These are phyloP conservation scores for Chlamydomonas sp. DNA, from an alignment of 139 green algal genomes.

Conservation along the genomic window DNA sequence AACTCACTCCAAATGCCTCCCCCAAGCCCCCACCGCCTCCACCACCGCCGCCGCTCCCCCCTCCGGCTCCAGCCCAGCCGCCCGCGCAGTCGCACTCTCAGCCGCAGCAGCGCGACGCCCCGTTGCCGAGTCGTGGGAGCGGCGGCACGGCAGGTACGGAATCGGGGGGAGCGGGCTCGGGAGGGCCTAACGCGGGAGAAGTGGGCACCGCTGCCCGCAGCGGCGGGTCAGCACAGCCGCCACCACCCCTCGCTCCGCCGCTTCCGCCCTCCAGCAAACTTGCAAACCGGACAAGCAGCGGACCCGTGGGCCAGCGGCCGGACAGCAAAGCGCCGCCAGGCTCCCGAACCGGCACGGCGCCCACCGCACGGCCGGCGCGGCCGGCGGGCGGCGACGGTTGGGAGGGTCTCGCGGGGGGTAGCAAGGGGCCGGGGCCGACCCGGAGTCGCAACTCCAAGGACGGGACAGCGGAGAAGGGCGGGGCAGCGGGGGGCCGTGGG, in stretches of 20 bases:
- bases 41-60: too few species aligned
- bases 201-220: neutral
- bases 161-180: neutral
- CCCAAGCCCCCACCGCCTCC: too few species aligned
- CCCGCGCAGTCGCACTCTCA: too few species aligned
- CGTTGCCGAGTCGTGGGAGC: too few species aligned
- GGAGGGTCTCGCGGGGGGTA: constrained; percentile 8
- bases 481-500: neutral
- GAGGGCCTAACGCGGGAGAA: neutral
- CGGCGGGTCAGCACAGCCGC: neutral
- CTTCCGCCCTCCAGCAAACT: neutral
- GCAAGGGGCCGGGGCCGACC: constrained; percentile 1
- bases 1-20: too few species aligned
- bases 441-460: constrained; percentile 23
- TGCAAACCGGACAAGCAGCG: neutral
- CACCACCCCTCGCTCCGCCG: neutral
- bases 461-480: constrained; percentile 18
- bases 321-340: too few species aligned
- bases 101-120: neutral
- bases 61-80: too few species aligned
- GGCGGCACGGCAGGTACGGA: neutral
- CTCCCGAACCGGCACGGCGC: neutral
- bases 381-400: neutral
- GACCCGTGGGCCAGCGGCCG: too few species aligned
- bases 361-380: neutral